phyloP scores from a whole-genome alignment of 1,139 yeast genomes.

The Geotrichum restrictum region DNA sequence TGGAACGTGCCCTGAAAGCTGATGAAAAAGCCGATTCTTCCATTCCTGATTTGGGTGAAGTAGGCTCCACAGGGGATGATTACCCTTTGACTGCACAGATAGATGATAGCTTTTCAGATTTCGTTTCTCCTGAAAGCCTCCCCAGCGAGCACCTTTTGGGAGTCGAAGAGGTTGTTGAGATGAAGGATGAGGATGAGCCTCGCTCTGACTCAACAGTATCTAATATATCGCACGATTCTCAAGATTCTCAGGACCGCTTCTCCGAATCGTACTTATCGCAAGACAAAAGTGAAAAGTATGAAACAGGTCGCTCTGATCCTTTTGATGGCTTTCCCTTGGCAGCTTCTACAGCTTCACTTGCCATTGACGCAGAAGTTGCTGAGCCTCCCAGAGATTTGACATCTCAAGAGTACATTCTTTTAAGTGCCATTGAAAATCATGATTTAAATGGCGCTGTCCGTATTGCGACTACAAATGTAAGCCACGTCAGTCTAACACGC shows the following conservation, averaged over 20 bases:
- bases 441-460: constrained; percentile 19
- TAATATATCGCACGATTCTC: background rate
- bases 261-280: background rate
- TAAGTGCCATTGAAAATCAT: constrained; percentile 9
- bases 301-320: background rate
- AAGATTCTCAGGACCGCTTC: background rate
- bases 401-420: constrained; percentile 11
- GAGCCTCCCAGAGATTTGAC: constrained; percentile 8
- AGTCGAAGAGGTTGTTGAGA: too few species aligned
- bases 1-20: background rate
- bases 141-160: background rate
- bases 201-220: background rate
- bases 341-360: background rate
- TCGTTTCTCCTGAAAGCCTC: background rate
- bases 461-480: constrained; percentile 14
- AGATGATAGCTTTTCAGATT: background rate
- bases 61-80: background rate
- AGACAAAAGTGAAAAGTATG: too few species aligned
- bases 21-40: background rate
- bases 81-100: background rate
- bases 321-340: background rate
- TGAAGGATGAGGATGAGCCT: background rate
- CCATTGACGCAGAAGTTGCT: background rate
- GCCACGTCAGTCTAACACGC: constrained; percentile 14
- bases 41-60: too few species aligned